Percentiles rank a stretch among this genome's conserved stretches.
These are phyloP conservation scores for Gossypium turneri DNA, from an alignment of 345 rosid genomes.

Conservation along the genomic window DNA sequence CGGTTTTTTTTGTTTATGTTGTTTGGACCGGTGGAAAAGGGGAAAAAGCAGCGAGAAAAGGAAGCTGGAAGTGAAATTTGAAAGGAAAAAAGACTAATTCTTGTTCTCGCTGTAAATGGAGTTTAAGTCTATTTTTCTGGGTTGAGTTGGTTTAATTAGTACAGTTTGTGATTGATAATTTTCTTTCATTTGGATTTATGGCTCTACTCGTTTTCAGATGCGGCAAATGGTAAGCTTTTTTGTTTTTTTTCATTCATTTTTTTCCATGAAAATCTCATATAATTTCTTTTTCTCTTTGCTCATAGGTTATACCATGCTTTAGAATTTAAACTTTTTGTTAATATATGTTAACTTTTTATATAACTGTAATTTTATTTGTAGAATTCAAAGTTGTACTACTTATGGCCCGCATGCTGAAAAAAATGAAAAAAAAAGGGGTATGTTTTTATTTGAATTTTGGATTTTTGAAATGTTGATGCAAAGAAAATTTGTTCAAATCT, in stretches of 20 bases:
- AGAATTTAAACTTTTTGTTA: background rate
- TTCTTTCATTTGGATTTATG: slow-evolving; percentile 8
- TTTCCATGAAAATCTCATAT: background rate
- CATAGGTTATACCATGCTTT: background rate
- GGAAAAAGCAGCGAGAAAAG: slow-evolving; percentile 10
- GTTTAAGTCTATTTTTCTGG: slow-evolving; percentile 14
- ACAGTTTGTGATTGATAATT: slow-evolving; percentile 3
- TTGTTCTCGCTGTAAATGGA: slow-evolving; percentile 7
- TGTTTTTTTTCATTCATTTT: background rate
- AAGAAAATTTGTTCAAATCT: slow-evolving; percentile 8
- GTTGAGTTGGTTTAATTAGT: slow-evolving; percentile 25
- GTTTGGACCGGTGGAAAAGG: slow-evolving; percentile 17
- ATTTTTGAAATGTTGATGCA: background rate
- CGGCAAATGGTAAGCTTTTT: slow-evolving; percentile 33
- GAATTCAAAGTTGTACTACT: background rate
- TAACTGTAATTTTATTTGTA: background rate
- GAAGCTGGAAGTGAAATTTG: background rate
- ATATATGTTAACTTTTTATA: background rate
- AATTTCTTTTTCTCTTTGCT: background rate
- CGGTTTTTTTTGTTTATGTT: background rate
- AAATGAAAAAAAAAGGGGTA: background rate
- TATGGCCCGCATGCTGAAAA: background rate
- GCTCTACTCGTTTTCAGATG: slow-evolving; percentile 23
- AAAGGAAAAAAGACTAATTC: background rate
- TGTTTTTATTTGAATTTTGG: background rate